phyloP scores from a whole-genome alignment of 768 basidiomycete species.

The Lactarius psammicola region DNA sequence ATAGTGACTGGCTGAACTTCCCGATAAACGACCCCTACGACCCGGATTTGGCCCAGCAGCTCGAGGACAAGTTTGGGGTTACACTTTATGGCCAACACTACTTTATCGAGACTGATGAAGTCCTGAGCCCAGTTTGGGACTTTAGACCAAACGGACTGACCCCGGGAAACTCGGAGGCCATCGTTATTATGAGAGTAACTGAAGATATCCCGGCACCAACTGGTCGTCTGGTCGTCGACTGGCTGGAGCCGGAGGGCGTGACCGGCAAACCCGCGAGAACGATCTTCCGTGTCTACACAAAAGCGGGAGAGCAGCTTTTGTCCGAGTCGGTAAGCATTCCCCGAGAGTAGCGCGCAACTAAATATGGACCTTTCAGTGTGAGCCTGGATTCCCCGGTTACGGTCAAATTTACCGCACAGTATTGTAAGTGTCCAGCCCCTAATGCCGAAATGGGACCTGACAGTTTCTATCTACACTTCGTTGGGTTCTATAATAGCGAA shows the following conservation, averaged over 20 bases:
- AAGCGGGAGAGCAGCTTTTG: neutral
- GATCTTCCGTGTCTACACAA: neutral
- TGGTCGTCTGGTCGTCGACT: neutral
- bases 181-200: neutral
- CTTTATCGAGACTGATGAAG: neutral
- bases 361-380: neutral
- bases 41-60: neutral
- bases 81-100: neutral
- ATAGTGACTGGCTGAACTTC: neutral
- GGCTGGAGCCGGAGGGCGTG: neutral
- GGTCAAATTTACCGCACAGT: neutral
- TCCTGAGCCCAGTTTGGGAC: neutral
- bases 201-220: neutral
- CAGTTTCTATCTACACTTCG: too few relatives aligned
- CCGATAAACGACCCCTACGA: neutral
- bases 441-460: too few relatives aligned
- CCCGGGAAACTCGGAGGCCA: neutral
- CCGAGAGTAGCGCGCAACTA: neutral
- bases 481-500: too few relatives aligned
- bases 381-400: neutral
- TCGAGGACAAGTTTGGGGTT: neutral
- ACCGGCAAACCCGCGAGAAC: neutral
- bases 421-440: too few relatives aligned
- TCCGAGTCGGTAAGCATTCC: neutral
- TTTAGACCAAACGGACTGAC: neutral